phyloP scores from a whole-genome alignment of 345 rosid species.

The Rhodomyrtus tomentosa region DNA sequence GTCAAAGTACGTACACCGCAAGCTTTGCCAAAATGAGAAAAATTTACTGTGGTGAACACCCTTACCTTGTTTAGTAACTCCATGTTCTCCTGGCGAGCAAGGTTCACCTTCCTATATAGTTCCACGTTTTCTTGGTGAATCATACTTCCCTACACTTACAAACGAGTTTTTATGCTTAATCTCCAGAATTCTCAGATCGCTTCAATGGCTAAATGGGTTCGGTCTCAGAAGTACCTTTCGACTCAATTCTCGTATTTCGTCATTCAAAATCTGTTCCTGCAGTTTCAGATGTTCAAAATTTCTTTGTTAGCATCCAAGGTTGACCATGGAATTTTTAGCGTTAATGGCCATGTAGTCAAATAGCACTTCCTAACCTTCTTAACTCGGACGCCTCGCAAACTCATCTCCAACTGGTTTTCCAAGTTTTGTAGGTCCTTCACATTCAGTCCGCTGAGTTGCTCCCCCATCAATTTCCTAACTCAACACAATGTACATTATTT shows the following conservation, averaged over 20 bases:
- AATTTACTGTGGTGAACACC: not conserved
- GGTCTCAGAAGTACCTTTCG: not conserved
- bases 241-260: conserved; percentile 2
- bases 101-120: conserved; percentile 25
- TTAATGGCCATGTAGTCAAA: not conserved
- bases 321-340: not conserved
- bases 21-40: not conserved
- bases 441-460: conserved; percentile 50
- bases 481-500: conserved; percentile 1
- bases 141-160: conserved; percentile 10
- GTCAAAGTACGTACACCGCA: not conserved
- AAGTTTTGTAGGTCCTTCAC: conserved; percentile 43
- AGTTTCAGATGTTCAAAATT: not conserved
- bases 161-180: not conserved
- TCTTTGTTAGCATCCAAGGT: not conserved
- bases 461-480: conserved; percentile 63
- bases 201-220: not conserved
- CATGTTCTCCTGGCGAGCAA: conserved; percentile 24
- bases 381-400: conserved; percentile 50
- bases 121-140: conserved; percentile 31
- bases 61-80: conserved; percentile 23
- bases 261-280: conserved; percentile 4
- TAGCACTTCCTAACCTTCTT: conserved; percentile 34
- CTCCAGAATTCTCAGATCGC: not conserved
- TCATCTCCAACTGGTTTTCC: conserved; percentile 56